Base-by-base conservation (phyloP, 257 asterid species). In the Nicotiana knightiana region DNA sequence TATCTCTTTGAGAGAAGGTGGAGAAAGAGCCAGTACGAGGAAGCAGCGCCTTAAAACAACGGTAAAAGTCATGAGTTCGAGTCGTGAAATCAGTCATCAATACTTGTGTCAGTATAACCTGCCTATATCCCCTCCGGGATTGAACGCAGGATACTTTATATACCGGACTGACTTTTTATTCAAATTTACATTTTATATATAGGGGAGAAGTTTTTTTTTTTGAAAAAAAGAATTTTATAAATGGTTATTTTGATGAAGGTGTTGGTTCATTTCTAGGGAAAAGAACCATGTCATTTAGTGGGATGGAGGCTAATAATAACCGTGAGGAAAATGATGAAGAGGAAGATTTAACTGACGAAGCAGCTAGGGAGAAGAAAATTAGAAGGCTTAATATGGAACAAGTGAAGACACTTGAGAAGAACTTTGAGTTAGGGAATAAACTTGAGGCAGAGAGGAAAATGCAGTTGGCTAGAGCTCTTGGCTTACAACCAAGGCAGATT, bases 311-410 rank as follows among this genome's bases (percentile, higher is more conserved):
- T 43, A 43, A 77, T 2, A 63, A 67, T 13, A 80, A 48, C 18
- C 5, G 76, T 59, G 84, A 79, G 43, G 87, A 84, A 48, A 73
- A 53, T 6, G 81, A 84, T 26, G 90, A 9, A 39, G 57, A 82
- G 26, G 95, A 89, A 11, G 92, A 91, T 30, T 80, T 87, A 64
- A 88, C 90, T 5, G 91, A 89, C 37, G 59, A 87, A 55, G 53
- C 81, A 28, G 90, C 2, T 2, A 37, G 93, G 58, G 89, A 91
- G 85, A 91, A 90, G 85, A 91, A 89, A 67, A 70, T 43, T 39
- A 89, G 93, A 83, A 89, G 95, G 87, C 84, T 91, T 46, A 91
- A 85, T 73, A 81, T 89, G 86, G 93, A 90, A 66, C 95, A 91
- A 83, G 93, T 91, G 28, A 86, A 83, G 89, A 87, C 89, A 7